Evolutionary conservation across 1,284 basidiomycete genomes (phyloP), one percentile per base, ranked within the genome.

Genomic region (Farysia itapuensis): DNA sequence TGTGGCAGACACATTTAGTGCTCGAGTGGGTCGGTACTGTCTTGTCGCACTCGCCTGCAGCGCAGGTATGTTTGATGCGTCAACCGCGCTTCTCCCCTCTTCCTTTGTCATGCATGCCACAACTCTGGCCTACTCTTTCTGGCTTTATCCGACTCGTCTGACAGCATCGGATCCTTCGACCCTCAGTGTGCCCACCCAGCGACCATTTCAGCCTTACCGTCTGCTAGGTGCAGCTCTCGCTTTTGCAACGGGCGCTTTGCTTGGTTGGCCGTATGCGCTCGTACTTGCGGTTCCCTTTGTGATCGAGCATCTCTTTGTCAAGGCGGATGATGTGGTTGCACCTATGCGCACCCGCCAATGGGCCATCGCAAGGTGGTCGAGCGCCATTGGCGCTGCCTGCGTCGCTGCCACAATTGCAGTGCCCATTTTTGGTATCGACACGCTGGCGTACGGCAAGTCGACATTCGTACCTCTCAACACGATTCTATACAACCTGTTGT

Each of bases 181-280:
- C 7, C 49, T 64, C 31, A 44, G 49, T 6, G 45, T 33, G 5
- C 45, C 59, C 19, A 44, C 43, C 13, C 59, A 63, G 19, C 48
- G 53, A 12, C 53, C 53, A 22, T 63, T 63, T 39, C 36, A 39
- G 24, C 19, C 29, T 11, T 20, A 36, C 16, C 65, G 73, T 16
- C 78, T 79, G 13, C 68, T 77, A 43, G 77, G 81, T 14, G 84
- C 88, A 0, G 88, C 87, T 0, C 51, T 88, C 21, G 79, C 82
- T 30, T 90, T 93, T 72, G 90, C 89, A 1, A 75, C 85, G 3
- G 93, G 90, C 4, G 90, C 86, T 2, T 84, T 98, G 36, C 82
- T 94, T 25, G 95, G 94, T 14, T 98, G 95, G 95, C 95, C 95
- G 1, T 99, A 97, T 75, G 83, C 89, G 9, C 81, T 92, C 3